Evolutionary conservation across 202 grass and related monocot species (phyloP), one percentile per base, ranked within the genome.

Genomic region (Carex arenaria): DNA sequence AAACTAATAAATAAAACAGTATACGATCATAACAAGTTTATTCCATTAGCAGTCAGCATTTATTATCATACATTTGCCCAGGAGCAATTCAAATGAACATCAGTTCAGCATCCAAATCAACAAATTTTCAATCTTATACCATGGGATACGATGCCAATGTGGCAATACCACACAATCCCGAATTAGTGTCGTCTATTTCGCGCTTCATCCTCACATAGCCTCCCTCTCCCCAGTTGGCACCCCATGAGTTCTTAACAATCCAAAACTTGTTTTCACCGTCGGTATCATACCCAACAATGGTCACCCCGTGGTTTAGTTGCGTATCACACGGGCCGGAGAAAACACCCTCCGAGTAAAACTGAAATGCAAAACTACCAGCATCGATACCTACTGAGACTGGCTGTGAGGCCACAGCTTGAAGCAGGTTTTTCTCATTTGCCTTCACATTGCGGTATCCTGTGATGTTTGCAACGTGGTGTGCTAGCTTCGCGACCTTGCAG

Each of bases 231-330:
- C 94, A 97, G 17, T 54, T 79, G 1, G 62, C 1, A 1, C 91
- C 91, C 91, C 89, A 97, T 28, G 94, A 93, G 67, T 97, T 97
- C 86, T 90, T 91, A 10, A 93, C 87, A 49, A 93, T 91, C 91
- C 89, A 91, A 80, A 85, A 93, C 79, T 90, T 93, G 73, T 73
- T 18, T 45, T 64, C 0, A 40, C 65, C 2, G 20, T 60, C 5
- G 0, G 78, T 91, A 52, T 86, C 87, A 47, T 97, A 97, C 0
- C 94, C 94, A 60, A 97, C 94, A 32, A 90, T 85, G 3, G 86
- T 73, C 72, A 97, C 91, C 47, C 89, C 89, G 64, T 97, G 91
- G 84, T 97, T 92, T 18, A 97, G 72, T 5, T 88, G 40, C 0
- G 20, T 56, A 26, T 79, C 87, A 78, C 91, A 97, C 0, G 87